Conservation (phyloP, 495 filamentous ascomycete species). For the Xylaria nigripes region DNA sequence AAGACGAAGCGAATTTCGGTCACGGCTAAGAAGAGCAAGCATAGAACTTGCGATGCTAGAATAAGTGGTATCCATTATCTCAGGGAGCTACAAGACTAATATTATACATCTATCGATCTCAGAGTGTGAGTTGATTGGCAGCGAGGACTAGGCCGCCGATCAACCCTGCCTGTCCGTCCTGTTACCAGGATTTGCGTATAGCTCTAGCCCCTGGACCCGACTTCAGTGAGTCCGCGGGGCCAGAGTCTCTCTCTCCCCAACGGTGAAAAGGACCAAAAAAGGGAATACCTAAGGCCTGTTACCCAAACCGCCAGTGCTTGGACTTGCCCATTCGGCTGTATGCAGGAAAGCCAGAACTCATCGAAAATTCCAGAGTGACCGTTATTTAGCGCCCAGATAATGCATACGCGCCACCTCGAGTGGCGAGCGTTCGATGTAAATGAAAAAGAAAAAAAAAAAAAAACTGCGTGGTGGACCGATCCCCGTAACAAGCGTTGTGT, state of each 20-base stretch:
- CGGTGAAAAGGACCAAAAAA: neutral
- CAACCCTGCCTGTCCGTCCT: neutral
- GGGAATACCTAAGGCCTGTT: neutral
- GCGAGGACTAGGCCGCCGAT: neutral
- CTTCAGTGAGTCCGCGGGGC: constrained; percentile 1
- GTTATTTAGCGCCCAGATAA: neutral
- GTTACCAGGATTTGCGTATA: neutral
- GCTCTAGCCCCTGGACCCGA: neutral
- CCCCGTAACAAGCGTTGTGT: neutral
- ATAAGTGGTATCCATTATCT: too few species aligned
- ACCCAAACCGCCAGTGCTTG: neutral
- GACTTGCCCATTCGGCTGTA: neutral
- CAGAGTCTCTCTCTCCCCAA: neutral
- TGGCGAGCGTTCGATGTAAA: neutral
- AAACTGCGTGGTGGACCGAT: neutral
- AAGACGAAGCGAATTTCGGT: too few species aligned
- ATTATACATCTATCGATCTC: constrained; percentile 1
- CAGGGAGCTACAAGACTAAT: neutral
- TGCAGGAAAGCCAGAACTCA: neutral
- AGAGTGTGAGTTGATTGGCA: neutral
- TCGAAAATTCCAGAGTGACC: neutral
- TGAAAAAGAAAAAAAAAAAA: neutral
- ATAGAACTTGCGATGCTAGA: too few species aligned
- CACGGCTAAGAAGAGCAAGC: too few species aligned
- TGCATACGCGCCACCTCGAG: neutral